Evolutionary conservation across 1,284 basidiomycete genomes (phyloP).

Genomic region (Exobasidium cylindrosporum): DNA sequence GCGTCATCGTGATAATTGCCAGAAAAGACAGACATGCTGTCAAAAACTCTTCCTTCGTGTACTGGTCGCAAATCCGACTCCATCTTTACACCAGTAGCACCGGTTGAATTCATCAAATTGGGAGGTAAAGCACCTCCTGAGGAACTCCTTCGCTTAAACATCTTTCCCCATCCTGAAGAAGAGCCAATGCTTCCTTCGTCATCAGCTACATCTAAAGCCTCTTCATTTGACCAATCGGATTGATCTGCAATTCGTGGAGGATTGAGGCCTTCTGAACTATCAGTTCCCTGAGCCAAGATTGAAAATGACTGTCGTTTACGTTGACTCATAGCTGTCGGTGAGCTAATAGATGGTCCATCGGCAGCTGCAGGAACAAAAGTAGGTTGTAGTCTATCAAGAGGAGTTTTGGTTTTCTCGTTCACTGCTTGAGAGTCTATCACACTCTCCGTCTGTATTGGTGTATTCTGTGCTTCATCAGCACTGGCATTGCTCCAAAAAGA

Average conservation of each 20-base stretch:
- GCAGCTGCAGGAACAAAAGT: background rate
- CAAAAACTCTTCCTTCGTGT: slow-evolving; percentile 27
- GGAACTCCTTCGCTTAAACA: slow-evolving; percentile 1
- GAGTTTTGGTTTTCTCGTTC: background rate
- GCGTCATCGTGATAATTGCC: background rate
- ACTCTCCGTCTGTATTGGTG: background rate
- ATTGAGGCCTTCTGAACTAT: no score
- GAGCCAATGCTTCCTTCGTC: slow-evolving; percentile 22
- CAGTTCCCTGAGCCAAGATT: background rate
- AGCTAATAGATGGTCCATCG: background rate
- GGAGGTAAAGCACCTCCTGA: background rate
- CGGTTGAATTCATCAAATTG: background rate
- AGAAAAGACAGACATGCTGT: slow-evolving; percentile 9
- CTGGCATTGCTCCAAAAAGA: slow-evolving; percentile 4
- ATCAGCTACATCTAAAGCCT: slow-evolving; percentile 33
- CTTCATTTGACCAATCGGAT: slow-evolving; percentile 24
- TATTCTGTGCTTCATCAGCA: background rate
- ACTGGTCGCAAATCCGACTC: slow-evolving; percentile 29
- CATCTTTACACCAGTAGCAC: background rate
- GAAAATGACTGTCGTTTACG: background rate
- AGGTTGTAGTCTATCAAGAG: background rate
- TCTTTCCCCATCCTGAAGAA: background rate
- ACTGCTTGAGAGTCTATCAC: background rate
- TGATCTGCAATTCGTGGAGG: background rate
- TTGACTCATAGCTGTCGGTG: background rate